Conservation (phyloP, 257 asterid genomes). For the Paulownia fortunei region DNA sequence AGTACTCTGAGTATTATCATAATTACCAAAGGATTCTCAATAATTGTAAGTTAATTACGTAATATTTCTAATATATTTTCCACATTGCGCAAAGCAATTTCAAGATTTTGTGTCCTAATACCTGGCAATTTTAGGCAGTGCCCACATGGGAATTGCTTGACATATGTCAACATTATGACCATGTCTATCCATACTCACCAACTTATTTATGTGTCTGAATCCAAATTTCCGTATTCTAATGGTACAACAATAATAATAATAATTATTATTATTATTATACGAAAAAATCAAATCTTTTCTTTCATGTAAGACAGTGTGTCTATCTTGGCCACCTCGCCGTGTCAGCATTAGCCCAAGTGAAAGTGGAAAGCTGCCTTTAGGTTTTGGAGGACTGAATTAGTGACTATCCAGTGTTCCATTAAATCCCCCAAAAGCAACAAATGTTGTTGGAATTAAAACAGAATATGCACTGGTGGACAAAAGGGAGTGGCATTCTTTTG, state of each 20-base stretch:
- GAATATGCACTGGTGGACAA: constrained; percentile 16
- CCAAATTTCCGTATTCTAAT: not conserved
- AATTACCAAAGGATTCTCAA: not conserved
- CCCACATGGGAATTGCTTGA: constrained; percentile 7
- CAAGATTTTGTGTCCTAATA: not conserved
- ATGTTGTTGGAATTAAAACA: constrained; percentile 26
- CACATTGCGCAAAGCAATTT: too few relatives aligned
- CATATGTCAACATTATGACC: constrained; percentile 22
- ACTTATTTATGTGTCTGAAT: not conserved
- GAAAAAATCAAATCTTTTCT: not conserved
- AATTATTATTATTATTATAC: not conserved
- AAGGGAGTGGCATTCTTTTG: constrained; percentile 13
- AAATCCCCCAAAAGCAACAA: constrained; percentile 28
- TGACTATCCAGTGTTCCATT: constrained; percentile 55
- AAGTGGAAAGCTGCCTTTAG: not conserved
- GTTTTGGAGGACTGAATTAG: constrained; percentile 30
- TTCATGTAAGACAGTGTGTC: constrained; percentile 1
- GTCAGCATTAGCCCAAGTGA: not conserved
- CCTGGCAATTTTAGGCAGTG: not conserved
- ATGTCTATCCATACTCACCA: not conserved
- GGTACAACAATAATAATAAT: not conserved
- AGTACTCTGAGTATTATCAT: not conserved
- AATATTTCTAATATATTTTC: too few relatives aligned
- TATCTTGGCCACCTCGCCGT: constrained; percentile 13
- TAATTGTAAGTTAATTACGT: too few relatives aligned